Evolutionary conservation across 371 early-diverging fungal genomes (phyloP).

Genomic region (Mucor ambiguus): DNA sequence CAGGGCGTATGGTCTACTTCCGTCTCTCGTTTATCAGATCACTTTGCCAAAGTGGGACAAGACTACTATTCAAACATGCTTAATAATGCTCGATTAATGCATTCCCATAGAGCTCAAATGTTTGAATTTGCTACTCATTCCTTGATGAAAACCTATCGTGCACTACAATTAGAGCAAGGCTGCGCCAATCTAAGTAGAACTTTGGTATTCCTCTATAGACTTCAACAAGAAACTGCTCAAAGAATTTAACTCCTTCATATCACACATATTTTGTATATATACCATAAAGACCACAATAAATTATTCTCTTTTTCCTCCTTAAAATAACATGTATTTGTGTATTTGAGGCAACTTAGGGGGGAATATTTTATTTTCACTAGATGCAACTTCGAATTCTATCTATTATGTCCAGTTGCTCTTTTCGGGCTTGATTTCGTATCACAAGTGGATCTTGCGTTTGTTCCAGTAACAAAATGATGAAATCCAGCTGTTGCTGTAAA

Average conservation of each 20-base stretch:
- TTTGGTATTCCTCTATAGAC: slow-evolving; percentile 22
- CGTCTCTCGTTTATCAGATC: slow-evolving; percentile 26
- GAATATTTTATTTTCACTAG: background rate
- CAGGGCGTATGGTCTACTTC: slow-evolving; percentile 33
- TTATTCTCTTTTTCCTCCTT: slow-evolving; percentile 2
- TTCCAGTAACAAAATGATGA: slow-evolving; percentile 8
- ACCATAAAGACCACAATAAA: background rate
- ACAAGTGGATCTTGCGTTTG: slow-evolving; percentile 13
- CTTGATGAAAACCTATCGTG: slow-evolving; percentile 31
- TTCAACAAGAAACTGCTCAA: slow-evolving; percentile 26
- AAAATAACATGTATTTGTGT: background rate
- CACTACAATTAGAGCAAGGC: slow-evolving; percentile 40
- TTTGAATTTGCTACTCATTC: slow-evolving; percentile 36
- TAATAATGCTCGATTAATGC: slow-evolving; percentile 34
- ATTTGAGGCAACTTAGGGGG: background rate
- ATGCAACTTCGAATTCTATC: slow-evolving; percentile 12
- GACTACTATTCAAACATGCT: slow-evolving; percentile 39
- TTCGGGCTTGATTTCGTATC: slow-evolving; percentile 9
- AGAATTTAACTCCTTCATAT: slow-evolving; percentile 12
- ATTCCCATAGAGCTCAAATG: slow-evolving; percentile 34
- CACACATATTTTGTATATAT: background rate
- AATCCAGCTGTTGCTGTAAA: slow-evolving; percentile 1
- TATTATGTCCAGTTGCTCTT: slow-evolving; percentile 10
- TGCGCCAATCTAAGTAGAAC: slow-evolving; percentile 30
- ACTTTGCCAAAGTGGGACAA: slow-evolving; percentile 34